These are phyloP conservation scores for Nannochloropsis salina DNA, from an alignment of 108 stramenopile genomes.

Conservation along the genomic window DNA sequence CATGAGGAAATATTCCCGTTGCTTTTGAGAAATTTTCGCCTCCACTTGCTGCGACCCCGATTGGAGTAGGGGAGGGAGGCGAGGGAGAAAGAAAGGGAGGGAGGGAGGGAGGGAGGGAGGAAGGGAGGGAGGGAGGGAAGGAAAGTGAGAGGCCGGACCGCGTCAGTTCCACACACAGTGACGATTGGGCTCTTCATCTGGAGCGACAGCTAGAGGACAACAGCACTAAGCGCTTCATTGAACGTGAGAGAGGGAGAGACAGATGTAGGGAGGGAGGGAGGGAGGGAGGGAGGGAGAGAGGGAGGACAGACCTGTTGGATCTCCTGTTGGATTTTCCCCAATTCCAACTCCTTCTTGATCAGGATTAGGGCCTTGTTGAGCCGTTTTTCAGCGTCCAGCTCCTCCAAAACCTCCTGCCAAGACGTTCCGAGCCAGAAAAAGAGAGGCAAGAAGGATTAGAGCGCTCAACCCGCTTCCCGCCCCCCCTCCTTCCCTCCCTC, in stretches of 20 bases:
- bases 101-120: neutral
- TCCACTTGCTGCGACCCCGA: constrained; percentile 67
- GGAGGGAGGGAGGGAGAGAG: constrained; percentile 2
- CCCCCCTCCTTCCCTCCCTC: neutral
- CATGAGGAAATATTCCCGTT: constrained; percentile 85
- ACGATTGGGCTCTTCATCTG: too few species aligned
- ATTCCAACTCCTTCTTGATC: constrained; percentile 71
- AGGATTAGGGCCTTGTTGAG: constrained; percentile 79
- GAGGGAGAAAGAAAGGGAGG: neutral
- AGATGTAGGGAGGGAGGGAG: neutral
- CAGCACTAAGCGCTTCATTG: too few species aligned
- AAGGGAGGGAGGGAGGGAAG: neutral
- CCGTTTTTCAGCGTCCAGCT: constrained; percentile 75
- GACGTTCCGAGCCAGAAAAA: neutral
- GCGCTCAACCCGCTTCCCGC: neutral
- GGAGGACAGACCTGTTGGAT: neutral
- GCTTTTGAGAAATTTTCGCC: constrained; percentile 84
- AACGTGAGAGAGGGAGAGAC: too few species aligned
- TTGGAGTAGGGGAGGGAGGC: neutral
- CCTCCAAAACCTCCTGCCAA: constrained; percentile 66
- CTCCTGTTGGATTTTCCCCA: neutral
- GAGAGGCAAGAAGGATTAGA: neutral
- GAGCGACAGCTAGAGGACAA: too few species aligned
- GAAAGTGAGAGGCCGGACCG: neutral
- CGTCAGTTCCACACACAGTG: too few species aligned